Evolutionary conservation across 129 eudicot genomes (phyloP).

Genomic region (Scalesia atractyloides): DNA sequence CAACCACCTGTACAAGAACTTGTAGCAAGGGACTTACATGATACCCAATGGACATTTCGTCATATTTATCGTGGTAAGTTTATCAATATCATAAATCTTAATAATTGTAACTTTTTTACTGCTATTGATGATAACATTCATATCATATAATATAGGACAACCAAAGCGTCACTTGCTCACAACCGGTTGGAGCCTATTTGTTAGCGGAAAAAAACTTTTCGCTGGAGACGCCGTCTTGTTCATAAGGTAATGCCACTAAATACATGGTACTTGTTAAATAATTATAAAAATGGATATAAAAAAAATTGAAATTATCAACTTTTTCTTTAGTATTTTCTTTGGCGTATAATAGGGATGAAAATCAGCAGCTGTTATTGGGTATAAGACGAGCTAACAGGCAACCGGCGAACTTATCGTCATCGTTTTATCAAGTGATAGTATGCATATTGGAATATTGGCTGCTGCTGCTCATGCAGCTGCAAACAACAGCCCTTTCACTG

Average conservation of each 20-base stretch:
- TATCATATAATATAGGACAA: slow-evolving; percentile 58
- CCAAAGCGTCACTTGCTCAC: slow-evolving; percentile 98
- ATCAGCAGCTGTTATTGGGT: slow-evolving; percentile 86
- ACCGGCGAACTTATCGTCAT: slow-evolving; percentile 83
- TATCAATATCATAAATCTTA: background rate
- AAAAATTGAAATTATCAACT: too few relatives aligned
- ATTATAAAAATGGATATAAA: too few relatives aligned
- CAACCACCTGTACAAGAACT: slow-evolving; percentile 99
- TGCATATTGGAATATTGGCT: slow-evolving; percentile 84
- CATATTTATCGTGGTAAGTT: slow-evolving; percentile 89
- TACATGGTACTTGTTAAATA: background rate
- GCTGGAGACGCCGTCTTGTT: slow-evolving; percentile 96
- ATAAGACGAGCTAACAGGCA: slow-evolving; percentile 95
- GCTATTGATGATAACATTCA: background rate
- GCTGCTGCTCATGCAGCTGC: background rate
- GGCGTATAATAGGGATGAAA: slow-evolving; percentile 68
- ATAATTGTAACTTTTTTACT: background rate
- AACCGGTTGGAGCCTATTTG: slow-evolving; percentile 97
- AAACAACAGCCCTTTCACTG: background rate
- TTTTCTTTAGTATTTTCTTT: too few relatives aligned
- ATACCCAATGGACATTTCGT: slow-evolving; percentile 84
- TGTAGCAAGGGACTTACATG: slow-evolving; percentile 88
- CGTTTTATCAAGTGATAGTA: slow-evolving; percentile 96
- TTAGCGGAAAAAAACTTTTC: slow-evolving; percentile 84
- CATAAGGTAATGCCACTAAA: slow-evolving; percentile 61